Base-by-base conservation (phyloP, 1,139 yeast species). In the Blastobotrys buckinghamii region DNA sequence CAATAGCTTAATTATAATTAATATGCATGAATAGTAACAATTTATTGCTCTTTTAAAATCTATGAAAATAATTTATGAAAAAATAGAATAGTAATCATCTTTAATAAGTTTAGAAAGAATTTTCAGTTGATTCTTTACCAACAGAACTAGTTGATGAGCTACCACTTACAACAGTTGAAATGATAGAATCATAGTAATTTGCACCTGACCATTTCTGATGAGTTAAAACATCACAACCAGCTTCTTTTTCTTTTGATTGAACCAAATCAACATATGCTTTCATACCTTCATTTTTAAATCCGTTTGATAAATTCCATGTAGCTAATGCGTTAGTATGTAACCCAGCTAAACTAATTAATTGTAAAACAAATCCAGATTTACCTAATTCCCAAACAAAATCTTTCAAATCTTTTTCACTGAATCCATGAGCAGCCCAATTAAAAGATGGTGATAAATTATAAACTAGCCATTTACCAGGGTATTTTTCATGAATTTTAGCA, bases 131-230 rank as follows among this genome's bases (percentile, higher is more conserved):
- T 39, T 68, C 77, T 20, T 68, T 66, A 10, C 81, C 79, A 2
- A 68, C 64, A 8, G 75, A 68, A 41, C 75, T 70, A 6, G 79
- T 74, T 24, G 73, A 65, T 12, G 74, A 66, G 12, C 76, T 70
- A 2, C 79, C 78, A 44, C 74, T 69, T 49, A 72, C 71, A 9
- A 75, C 73, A 16, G 72, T 64, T 36, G 67, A 66, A 51, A 76
- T 65, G 33, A 78, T 63, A 15, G 73, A 67, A 55, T 78, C 82
- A 37, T 72, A 64, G 56, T 76, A 76, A 55, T 75, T 74, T 15
- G 79, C 80, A 8, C 82, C 82, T 5, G 80, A 75, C 82, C 82
- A 78, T 55, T 72, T 75, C 59, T 78, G 82, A 56, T 78, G 82
- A 7, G 80, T 78, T 54, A 78, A 64, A 8, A 78, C 73, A 56